phyloP scores from a whole-genome alignment of 176 grass and related monocot genomes.

The Aegilops sharonensis region DNA sequence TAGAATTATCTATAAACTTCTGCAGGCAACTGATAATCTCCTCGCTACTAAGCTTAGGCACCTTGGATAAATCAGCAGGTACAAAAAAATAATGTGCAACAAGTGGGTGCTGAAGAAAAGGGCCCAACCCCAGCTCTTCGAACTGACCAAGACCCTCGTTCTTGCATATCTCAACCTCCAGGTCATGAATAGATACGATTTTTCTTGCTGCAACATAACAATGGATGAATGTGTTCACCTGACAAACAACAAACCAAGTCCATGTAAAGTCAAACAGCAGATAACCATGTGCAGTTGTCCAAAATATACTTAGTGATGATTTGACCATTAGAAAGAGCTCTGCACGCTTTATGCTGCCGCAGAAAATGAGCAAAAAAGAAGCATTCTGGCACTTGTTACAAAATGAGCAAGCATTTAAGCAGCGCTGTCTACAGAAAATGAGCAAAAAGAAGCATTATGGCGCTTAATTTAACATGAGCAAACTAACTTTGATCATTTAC shows the following conservation, averaged over 20 bases:
- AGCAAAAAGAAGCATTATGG: not conserved
- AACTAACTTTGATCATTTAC: not conserved
- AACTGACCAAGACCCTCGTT: conserved; percentile 73
- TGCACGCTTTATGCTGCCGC: not conserved
- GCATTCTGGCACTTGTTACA: not conserved
- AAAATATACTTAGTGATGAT: conserved; percentile 3
- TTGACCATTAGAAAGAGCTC: conserved; percentile 24
- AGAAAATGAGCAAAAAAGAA: not conserved
- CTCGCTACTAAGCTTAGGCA: conserved; percentile 64
- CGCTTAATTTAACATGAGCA: not conserved
- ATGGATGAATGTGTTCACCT: conserved; percentile 90
- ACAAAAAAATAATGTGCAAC: conserved; percentile 69
- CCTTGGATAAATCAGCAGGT: conserved; percentile 47
- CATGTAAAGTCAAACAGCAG: conserved; percentile 24
- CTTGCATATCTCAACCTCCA: conserved; percentile 88
- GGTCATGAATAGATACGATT: conserved; percentile 71
- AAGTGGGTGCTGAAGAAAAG: conserved; percentile 66
- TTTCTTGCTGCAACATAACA: conserved; percentile 78
- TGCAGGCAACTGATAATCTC: conserved; percentile 56
- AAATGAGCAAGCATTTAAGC: not conserved
- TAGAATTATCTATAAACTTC: conserved; percentile 51
- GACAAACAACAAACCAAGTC: conserved; percentile 32
- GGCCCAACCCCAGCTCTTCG: conserved; percentile 79
- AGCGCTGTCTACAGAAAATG: too few relatives aligned
- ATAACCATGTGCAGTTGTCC: conserved; percentile 17